Conservation (phyloP, 129 eudicot species). For the Pseudognaphalium luteoalbum region DNA sequence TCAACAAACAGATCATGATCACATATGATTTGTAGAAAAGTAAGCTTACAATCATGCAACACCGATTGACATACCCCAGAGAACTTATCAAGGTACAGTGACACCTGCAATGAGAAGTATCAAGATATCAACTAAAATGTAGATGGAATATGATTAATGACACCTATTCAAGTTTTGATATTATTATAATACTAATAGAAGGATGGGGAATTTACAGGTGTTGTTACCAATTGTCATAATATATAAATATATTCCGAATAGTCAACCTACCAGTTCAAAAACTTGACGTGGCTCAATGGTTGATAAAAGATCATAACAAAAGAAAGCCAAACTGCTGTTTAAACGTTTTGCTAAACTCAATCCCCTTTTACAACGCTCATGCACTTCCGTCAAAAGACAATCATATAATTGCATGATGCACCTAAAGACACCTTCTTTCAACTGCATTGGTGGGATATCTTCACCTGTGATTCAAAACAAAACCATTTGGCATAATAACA, state of each 20-base stretch:
- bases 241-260: constrained; percentile 21
- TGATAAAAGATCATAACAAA: constrained; percentile 94
- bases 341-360: constrained; percentile 88
- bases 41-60: constrained; percentile 98
- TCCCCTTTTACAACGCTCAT: constrained; percentile 98
- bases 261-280: constrained; percentile 83
- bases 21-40: constrained; percentile 91
- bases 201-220: not conserved
- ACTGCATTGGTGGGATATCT: constrained; percentile 98
- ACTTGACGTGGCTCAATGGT: constrained; percentile 96
- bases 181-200: not conserved
- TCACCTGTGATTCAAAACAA: constrained; percentile 59
- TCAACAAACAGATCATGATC: constrained; percentile 98
- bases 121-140: not conserved
- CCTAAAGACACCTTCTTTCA: constrained; percentile 96
- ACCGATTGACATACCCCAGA: constrained; percentile 91
- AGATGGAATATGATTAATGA: not conserved
- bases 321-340: constrained; percentile 95
- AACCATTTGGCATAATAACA: constrained; percentile 2
- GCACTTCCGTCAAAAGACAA: constrained; percentile 97
- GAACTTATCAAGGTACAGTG: constrained; percentile 94
- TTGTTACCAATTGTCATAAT: constrained; percentile 13
- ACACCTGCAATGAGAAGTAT: constrained; percentile 58
- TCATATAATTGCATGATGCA: constrained; percentile 94
- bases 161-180: not conserved